These are phyloP conservation scores for Maudiozyma saulgeensis DNA, from an alignment of 805 yeast species.

Conservation along the genomic window DNA sequence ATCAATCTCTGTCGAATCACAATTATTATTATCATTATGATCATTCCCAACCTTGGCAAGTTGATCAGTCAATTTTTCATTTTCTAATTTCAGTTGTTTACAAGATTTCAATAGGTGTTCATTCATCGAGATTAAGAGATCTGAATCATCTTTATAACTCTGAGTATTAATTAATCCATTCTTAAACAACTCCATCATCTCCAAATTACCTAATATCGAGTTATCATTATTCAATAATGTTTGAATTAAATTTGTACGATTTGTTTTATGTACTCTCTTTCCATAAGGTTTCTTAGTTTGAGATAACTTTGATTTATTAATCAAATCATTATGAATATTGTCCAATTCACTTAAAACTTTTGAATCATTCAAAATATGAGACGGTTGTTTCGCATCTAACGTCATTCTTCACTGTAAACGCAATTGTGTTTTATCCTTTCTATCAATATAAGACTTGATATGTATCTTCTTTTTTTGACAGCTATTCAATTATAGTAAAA, in stretches of 20 bases:
- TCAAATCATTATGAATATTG: constrained; percentile 11
- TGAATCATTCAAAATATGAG: neutral
- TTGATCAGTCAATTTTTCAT: neutral
- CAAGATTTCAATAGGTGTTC: constrained; percentile 47
- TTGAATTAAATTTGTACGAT: neutral
- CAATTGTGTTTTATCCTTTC: too few relatives aligned
- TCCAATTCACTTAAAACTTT: constrained; percentile 15
- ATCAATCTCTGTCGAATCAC: constrained; percentile 2
- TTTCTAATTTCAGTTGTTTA: neutral
- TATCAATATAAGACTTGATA: too few relatives aligned
- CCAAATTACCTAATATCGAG: constrained; percentile 35
- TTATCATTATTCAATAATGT: neutral
- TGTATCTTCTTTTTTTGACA: too few relatives aligned
- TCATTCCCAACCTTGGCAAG: neutral
- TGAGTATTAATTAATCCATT: constrained; percentile 10
- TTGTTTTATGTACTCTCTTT: neutral
- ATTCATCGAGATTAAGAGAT: constrained; percentile 64
- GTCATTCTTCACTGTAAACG: neutral
- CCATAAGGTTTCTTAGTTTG: neutral
- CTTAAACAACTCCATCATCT: constrained; percentile 24
- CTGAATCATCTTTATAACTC: constrained; percentile 42
- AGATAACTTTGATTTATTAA: constrained; percentile 1
- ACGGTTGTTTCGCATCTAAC: neutral
- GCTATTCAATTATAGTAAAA: too few relatives aligned
- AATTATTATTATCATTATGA: neutral